These are phyloP conservation scores for Hanseniaspora pseudoguilliermondii DNA, from an alignment of 805 yeast genomes.

Conservation along the genomic window DNA sequence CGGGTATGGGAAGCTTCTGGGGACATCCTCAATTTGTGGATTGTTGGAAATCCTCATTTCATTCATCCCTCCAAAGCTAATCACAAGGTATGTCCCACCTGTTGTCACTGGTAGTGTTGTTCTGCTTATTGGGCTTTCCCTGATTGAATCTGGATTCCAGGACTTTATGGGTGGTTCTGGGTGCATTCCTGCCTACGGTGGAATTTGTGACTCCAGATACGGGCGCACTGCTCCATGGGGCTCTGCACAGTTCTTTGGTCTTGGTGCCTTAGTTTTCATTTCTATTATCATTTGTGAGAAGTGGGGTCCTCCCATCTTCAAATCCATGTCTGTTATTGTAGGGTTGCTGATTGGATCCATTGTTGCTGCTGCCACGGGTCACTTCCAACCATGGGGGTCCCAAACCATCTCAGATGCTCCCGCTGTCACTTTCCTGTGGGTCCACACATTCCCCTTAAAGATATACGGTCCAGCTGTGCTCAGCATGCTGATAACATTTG, in stretches of 20 bases:
- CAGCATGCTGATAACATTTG: constrained; percentile 72
- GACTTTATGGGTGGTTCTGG: constrained; percentile 86
- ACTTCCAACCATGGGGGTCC: constrained; percentile 38
- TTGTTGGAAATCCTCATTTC: constrained; percentile 60
- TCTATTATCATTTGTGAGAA: constrained; percentile 65
- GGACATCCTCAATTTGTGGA: constrained; percentile 67
- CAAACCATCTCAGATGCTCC: constrained; percentile 56
- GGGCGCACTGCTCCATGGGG: constrained; percentile 43
- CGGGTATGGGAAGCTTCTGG: constrained; percentile 80
- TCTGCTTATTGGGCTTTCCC: constrained; percentile 60
- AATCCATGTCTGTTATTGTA: constrained; percentile 79
- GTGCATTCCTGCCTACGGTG: constrained; percentile 40
- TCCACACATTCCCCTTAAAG: constrained; percentile 60
- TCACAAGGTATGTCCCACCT: constrained; percentile 74
- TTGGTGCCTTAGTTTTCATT: constrained; percentile 71
- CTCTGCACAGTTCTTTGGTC: constrained; percentile 71
- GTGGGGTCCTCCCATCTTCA: constrained; percentile 91
- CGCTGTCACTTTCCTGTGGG: constrained; percentile 77
- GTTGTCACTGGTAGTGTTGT: constrained; percentile 91
- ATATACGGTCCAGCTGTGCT: constrained; percentile 78
- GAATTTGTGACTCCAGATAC: constrained; percentile 39
- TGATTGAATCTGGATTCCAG: constrained; percentile 59
- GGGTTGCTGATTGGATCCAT: constrained; percentile 82
- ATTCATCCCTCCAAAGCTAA: constrained; percentile 58
- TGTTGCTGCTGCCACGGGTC: constrained; percentile 82